Evolutionary conservation across 2,329 filamentous ascomycete species (phyloP).

Genomic region (Trichophyton mentagrophytes): DNA sequence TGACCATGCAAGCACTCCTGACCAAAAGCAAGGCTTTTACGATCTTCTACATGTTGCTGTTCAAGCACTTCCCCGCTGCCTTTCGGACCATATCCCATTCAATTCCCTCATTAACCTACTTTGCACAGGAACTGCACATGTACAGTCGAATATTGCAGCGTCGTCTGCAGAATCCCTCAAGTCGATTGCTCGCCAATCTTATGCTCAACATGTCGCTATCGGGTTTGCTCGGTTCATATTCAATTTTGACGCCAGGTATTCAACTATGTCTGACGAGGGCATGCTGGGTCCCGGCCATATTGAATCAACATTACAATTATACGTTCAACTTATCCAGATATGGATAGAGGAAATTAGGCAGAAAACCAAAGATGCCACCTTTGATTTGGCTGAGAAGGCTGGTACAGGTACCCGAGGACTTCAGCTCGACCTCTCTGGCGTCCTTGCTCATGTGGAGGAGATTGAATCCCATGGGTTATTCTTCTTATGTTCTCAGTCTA

Average conservation of each 20-base stretch:
- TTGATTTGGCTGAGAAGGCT: constrained; percentile 51
- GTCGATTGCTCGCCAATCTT: constrained; percentile 82
- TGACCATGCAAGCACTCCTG: constrained; percentile 56
- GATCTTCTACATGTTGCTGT: constrained; percentile 91
- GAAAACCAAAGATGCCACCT: constrained; percentile 61
- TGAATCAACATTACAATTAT: constrained; percentile 81
- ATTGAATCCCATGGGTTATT: constrained; percentile 94
- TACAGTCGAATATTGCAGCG: constrained; percentile 79
- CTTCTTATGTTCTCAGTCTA: constrained; percentile 91
- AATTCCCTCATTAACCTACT: constrained; percentile 87
- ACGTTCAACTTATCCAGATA: constrained; percentile 85
- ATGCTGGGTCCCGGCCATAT: constrained; percentile 92
- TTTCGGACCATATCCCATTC: constrained; percentile 82
- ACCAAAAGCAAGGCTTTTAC: constrained; percentile 90
- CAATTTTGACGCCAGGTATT: constrained; percentile 93
- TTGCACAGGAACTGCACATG: constrained; percentile 91
- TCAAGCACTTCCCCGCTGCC: constrained; percentile 84
- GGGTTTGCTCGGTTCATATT: constrained; percentile 97
- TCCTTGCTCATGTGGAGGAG: constrained; percentile 89
- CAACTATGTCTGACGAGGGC: constrained; percentile 94
- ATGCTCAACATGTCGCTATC: constrained; percentile 90
- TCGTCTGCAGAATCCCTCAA: constrained; percentile 90
- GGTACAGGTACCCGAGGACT: constrained; percentile 57
- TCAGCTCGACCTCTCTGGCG: constrained; percentile 71
- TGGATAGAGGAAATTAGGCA: constrained; percentile 96